phyloP scores from a whole-genome alignment of 1,139 yeast species.

The Pichia sp. region DNA sequence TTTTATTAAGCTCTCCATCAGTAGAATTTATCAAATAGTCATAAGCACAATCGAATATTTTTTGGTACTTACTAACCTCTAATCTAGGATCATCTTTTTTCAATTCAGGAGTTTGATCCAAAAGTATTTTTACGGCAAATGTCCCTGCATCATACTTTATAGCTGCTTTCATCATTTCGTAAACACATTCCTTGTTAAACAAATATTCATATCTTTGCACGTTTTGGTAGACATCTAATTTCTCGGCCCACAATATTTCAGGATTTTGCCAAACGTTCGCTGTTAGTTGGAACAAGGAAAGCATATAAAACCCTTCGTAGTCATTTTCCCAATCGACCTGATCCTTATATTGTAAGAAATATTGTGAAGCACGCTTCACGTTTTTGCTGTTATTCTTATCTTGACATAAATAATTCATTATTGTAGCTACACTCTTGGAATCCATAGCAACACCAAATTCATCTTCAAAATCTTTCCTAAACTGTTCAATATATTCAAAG shows the following conservation, averaged over 20 bases:
- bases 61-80: constrained; percentile 29
- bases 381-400: constrained; percentile 19
- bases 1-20: constrained; percentile 36
- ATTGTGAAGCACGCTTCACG: constrained; percentile 31
- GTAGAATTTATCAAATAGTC: constrained; percentile 39
- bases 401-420: constrained; percentile 26
- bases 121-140: constrained; percentile 51
- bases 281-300: constrained; percentile 34
- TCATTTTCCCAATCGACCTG: constrained; percentile 41
- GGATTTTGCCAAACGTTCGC: constrained; percentile 28
- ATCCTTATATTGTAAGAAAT: constrained; percentile 39
- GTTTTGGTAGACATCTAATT: constrained; percentile 33
- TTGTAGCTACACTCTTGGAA: constrained; percentile 27
- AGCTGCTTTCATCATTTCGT: constrained; percentile 38
- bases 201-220: constrained; percentile 38
- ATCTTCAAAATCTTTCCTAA: constrained; percentile 24
- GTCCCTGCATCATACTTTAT: constrained; percentile 14
- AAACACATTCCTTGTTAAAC: constrained; percentile 42
- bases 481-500: constrained; percentile 22
- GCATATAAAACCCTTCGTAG: constrained; percentile 31
- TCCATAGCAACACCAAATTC: constrained; percentile 24
- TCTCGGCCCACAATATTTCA: constrained; percentile 27
- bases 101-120: constrained; percentile 54
- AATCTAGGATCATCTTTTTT: constrained; percentile 27
- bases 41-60: constrained; percentile 42